phyloP scores from a whole-genome alignment of 208 protist genomes.

The Lotmaria passim region DNA sequence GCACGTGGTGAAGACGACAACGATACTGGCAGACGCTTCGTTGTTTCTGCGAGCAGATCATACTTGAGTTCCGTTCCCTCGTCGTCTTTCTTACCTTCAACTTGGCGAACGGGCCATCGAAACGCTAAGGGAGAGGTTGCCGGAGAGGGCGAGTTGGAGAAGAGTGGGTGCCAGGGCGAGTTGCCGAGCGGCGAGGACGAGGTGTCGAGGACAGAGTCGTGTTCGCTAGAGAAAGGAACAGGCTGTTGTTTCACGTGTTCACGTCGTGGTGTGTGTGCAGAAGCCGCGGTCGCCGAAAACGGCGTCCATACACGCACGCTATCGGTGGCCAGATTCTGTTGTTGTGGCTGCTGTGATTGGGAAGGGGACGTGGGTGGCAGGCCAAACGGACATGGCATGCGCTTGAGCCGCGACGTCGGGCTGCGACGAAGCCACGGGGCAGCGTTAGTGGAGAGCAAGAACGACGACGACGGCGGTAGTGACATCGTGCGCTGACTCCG shows the following conservation, averaged over 20 bases:
- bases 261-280: not conserved
- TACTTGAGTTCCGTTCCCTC: no score
- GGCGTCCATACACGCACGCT: constrained; percentile 6
- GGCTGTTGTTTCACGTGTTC: not conserved
- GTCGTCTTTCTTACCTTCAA: not conserved
- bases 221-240: not conserved
- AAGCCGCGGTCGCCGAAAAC: not conserved
- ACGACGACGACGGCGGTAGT: not conserved
- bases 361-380: constrained; percentile 12
- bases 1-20: not conserved
- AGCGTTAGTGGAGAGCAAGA: not conserved
- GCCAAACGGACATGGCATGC: not conserved
- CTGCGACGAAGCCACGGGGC: not conserved
- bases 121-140: not conserved
- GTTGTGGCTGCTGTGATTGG: not conserved
- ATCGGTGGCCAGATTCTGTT: not conserved
- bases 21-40: no score
- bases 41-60: no score
- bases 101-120: not conserved
- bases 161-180: constrained; percentile 25
- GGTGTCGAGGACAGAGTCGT: not conserved
- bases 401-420: not conserved
- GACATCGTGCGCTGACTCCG: not conserved
- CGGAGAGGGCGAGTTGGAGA: constrained; percentile 8
- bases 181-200: not conserved